Evolutionary conservation across 352 stramenopile species (phyloP).

Genomic region (Globisporangium camurandrum): DNA sequence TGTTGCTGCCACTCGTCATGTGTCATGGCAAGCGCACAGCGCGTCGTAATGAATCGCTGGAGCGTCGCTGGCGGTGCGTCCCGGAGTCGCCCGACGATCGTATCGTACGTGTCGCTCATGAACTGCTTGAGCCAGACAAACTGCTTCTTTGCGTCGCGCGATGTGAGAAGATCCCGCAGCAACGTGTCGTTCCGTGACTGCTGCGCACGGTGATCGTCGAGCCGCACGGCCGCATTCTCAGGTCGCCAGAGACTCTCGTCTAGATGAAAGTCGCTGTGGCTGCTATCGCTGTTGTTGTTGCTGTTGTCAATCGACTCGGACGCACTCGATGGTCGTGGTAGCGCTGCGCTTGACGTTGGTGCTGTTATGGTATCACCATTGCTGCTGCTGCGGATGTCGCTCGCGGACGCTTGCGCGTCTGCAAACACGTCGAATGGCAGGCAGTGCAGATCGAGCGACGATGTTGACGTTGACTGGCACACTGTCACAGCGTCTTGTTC

Average conservation of each 20-base stretch:
- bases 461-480: conserved; percentile 12
- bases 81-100: conserved; percentile 39
- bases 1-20: conserved; percentile 33
- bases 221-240: conserved; percentile 7
- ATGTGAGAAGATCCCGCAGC: conserved; percentile 23
- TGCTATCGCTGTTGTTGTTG: background rate
- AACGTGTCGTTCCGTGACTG: conserved; percentile 1
- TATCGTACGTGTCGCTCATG: conserved; percentile 65
- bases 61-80: conserved; percentile 18
- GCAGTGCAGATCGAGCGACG: conserved; percentile 12
- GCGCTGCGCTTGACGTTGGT: too few species aligned
- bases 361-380: too few species aligned
- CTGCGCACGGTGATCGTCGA: conserved; percentile 20
- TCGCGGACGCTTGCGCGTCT: background rate
- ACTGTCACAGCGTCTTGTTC: background rate
- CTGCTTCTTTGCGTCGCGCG: conserved; percentile 40
- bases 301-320: too few species aligned
- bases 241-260: conserved; percentile 13
- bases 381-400: background rate
- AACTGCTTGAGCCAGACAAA: conserved; percentile 55
- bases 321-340: background rate
- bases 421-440: conserved; percentile 8
- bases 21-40: conserved; percentile 40
- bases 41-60: conserved; percentile 20
- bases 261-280: conserved; percentile 12